A percentile compares a stretch with the other conserved stretches of the same genome.
These are phyloP conservation scores for Phytophthora foliorum DNA, from an alignment of 352 stramenopile species.

Conservation along the genomic window DNA sequence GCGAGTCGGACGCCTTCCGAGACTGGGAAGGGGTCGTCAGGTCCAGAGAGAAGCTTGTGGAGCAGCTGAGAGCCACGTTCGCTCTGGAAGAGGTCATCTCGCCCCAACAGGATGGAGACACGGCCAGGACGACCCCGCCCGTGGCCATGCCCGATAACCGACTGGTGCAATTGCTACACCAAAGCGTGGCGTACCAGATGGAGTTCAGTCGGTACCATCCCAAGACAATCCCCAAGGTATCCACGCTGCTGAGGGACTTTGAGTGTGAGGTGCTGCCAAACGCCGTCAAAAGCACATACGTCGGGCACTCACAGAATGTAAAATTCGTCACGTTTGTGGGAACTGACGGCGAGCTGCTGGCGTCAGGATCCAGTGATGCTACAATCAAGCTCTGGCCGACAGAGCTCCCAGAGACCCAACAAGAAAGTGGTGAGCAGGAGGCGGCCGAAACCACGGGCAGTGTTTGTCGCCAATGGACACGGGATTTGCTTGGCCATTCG, in stretches of 20 bases:
- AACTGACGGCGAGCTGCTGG: constrained; percentile 84
- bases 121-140: constrained; percentile 19
- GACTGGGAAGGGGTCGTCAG: constrained; percentile 86
- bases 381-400: constrained; percentile 90
- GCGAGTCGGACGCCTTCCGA: constrained; percentile 84
- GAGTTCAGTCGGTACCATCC: constrained; percentile 91
- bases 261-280: constrained; percentile 90
- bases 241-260: constrained; percentile 86
- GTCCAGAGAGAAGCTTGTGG: constrained; percentile 87
- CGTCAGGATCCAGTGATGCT: constrained; percentile 88
- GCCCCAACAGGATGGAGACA: constrained; percentile 46
- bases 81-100: constrained; percentile 81
- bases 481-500: constrained; percentile 79
- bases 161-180: constrained; percentile 83
- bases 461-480: constrained; percentile 62
- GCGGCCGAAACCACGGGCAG: constrained; percentile 41
- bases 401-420: constrained; percentile 47
- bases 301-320: constrained; percentile 89
- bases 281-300: constrained; percentile 87
- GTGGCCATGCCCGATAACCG: constrained; percentile 77
- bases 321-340: constrained; percentile 92
- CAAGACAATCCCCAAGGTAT: constrained; percentile 88
- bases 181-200: constrained; percentile 92
- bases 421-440: constrained; percentile 38
- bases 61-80: constrained; percentile 87